Evolutionary conservation across 139 green algal genomes (phyloP).

Genomic region (Micromonas pusilla): DNA sequence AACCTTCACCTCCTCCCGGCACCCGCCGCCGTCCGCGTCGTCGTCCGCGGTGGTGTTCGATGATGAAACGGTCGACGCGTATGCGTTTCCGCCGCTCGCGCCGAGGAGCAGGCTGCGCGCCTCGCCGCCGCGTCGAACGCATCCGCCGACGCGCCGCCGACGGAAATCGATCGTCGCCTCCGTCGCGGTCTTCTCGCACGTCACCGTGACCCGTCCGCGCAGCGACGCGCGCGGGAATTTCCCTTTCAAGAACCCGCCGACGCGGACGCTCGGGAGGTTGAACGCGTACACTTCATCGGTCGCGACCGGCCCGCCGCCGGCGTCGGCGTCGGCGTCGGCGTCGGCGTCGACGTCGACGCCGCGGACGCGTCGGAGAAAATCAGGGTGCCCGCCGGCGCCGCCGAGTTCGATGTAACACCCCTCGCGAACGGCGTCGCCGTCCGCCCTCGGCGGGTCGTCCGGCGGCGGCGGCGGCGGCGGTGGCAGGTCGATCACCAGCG

Average conservation of each 20-base stretch:
- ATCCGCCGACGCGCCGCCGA: no score
- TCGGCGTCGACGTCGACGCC: neutral
- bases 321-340: no score
- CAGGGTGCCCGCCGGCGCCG: slow-evolving; percentile 1
- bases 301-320: no score
- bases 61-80: no score
- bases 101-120: no score
- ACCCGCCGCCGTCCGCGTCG: no score
- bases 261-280: neutral
- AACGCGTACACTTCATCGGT: slow-evolving; percentile 22
- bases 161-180: neutral
- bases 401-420: slow-evolving; percentile 9
- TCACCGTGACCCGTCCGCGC: neutral
- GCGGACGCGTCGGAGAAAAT: neutral
- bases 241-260: neutral
- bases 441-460: neutral
- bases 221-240: neutral
- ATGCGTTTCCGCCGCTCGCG: no score
- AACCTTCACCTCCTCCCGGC: no score
- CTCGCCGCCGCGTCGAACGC: no score
- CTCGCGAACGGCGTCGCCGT: neutral
- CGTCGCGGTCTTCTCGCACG: neutral
- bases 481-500: neutral
- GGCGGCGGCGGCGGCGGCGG: neutral
- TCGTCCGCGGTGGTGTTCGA: no score